Percentiles rank a stretch among this genome's conserved stretches.
Conservation (phyloP, 768 basidiomycete species). For the Boletus rex-veris region DNA sequence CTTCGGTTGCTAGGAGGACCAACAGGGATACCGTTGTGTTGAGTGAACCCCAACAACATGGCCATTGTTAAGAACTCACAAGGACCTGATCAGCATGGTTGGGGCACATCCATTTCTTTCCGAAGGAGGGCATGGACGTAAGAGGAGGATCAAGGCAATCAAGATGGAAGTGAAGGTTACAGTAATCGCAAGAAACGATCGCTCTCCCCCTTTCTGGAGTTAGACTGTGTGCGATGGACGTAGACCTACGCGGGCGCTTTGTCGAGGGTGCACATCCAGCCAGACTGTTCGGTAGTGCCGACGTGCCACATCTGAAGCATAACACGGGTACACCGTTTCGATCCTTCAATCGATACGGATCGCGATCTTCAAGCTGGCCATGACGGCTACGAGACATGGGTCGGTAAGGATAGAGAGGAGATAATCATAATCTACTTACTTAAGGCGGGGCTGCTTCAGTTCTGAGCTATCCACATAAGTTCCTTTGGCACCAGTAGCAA, state of each 20-base stretch:
- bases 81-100: slow-evolving; percentile 87
- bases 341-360: slow-evolving; percentile 83
- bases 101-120: slow-evolving; percentile 99
- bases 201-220: slow-evolving; percentile 58
- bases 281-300: slow-evolving; percentile 60
- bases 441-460: slow-evolving; percentile 71
- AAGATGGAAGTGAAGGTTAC: slow-evolving; percentile 92
- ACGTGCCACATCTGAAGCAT: slow-evolving; percentile 86
- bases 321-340: slow-evolving; percentile 78
- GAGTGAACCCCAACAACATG: not conserved
- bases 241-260: slow-evolving; percentile 52
- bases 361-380: slow-evolving; percentile 88
- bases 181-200: slow-evolving; percentile 95
- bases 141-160: slow-evolving; percentile 95
- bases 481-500: slow-evolving; percentile 74
- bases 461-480: slow-evolving; percentile 80
- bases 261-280: slow-evolving; percentile 50
- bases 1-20: slow-evolving; percentile 59
- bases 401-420: slow-evolving; percentile 1
- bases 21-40: slow-evolving; percentile 2
- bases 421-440: slow-evolving; percentile 50
- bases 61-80: slow-evolving; percentile 45
- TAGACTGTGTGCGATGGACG: slow-evolving; percentile 35
- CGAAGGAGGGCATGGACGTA: slow-evolving; percentile 76
- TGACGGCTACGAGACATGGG: slow-evolving; percentile 54